These are phyloP conservation scores for Pyrenochaeta sp. DNA, from an alignment of 2,329 filamentous ascomycete genomes.

Conservation along the genomic window DNA sequence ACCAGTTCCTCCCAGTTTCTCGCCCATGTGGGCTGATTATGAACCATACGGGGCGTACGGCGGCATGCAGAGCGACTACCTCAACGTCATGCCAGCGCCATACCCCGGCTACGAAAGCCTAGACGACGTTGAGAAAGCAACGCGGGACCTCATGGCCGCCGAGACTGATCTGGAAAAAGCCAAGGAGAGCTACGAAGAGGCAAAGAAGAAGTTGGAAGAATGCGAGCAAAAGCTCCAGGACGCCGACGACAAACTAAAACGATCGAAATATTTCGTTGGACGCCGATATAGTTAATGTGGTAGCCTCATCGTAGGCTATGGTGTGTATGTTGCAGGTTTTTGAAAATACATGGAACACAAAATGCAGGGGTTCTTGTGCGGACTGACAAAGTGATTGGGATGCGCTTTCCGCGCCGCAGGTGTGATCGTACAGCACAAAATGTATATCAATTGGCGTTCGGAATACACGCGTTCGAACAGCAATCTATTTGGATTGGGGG, in stretches of 20 bases:
- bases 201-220: slow-evolving; percentile 23
- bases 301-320: too few relatives aligned
- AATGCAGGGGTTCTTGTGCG: neutral
- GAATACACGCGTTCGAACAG: too few relatives aligned
- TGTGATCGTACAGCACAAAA: too few relatives aligned
- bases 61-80: neutral
- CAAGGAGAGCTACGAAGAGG: slow-evolving; percentile 21
- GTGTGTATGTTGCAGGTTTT: neutral
- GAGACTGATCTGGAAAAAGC: slow-evolving; percentile 16
- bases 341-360: neutral
- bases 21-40: too few relatives aligned
- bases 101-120: neutral
- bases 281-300: slow-evolving; percentile 2
- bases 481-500: too few relatives aligned
- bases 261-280: slow-evolving; percentile 9
- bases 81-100: neutral
- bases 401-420: too few relatives aligned
- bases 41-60: neutral
- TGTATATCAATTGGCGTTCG: too few relatives aligned
- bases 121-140: slow-evolving; percentile 20
- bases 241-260: slow-evolving; percentile 13
- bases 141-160: slow-evolving; percentile 21
- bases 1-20: too few relatives aligned
- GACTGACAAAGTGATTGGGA: too few relatives aligned
- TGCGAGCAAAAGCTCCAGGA: slow-evolving; percentile 23